Evolutionary conservation across 2,329 filamentous ascomycete species (phyloP), one percentile per base, ranked within the genome.

Genomic region (Neonectria punicea): DNA sequence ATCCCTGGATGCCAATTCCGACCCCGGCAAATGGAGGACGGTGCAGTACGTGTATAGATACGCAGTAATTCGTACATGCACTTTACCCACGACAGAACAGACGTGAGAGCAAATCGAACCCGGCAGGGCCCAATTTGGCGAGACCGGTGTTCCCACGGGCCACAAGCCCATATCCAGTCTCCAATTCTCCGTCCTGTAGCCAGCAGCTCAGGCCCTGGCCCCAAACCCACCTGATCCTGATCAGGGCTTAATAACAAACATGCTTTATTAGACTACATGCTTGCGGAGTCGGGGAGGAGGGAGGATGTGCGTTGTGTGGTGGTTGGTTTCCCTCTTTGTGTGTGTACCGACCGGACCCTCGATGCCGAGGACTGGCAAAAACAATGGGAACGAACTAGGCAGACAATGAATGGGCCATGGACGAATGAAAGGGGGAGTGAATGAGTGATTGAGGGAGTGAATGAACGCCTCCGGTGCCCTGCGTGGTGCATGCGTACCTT

Each of bases 161-260:
- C 50, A 54, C 60, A 32, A 10, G 9, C 28, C 47, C 30, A 8
- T 51, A 32, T 50, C 55, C 30, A 58, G 55, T 58, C 44, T 47
- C 44, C 11, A 47, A 18, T 50, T 34, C 49, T 51, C 49, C 28
- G 32, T 32, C 18, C 16, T 51, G 39, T n/a, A 43, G 39, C n/a
- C 39, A 43, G 39, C n/a, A 43, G 16, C 47, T 34, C 14, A 11
- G 47, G 22, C 56, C 56, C 34, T 50, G 56, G 39, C 36, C 36
- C 55, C 22, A n/a, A 49, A 50, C 47, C 16, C 47, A 39, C 34
- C 44, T 59, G 61, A 59, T 55, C 50, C 44, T 51, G 61, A 59
- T 44, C 39, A 41, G 39, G 39, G 39, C 39, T 41, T 41, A 41
- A 22, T 22, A 22, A 22, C 22, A 22, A 22, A 22, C 3, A 22